Evolutionary conservation across 2,329 filamentous ascomycete species (phyloP), one percentile per base, ranked within the genome.

Genomic region (Chrysosphaeria jannelii): DNA sequence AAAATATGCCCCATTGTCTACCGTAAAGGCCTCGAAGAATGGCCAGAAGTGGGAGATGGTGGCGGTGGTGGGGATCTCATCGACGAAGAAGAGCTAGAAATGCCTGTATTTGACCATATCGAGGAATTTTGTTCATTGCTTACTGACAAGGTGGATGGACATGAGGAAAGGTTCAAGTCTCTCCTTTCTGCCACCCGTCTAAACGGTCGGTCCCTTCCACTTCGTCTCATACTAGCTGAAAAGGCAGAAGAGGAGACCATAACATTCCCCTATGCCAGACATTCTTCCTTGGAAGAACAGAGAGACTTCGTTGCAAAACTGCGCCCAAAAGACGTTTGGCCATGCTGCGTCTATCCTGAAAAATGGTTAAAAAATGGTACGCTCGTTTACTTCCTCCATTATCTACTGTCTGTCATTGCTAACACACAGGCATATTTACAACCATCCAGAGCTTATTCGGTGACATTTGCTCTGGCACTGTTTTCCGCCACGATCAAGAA

Each of bases 211-310:
- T n/a, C n/a, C n/a, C n/a, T n/a, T n/a, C n/a, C n/a, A n/a, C n/a
- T n/a, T n/a, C n/a, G n/a, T n/a, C n/a, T n/a, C n/a, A n/a, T n/a
- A n/a, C n/a, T n/a, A n/a, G 16, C 16, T 7, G n/a, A 7, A 18
- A 18, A 18, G 16, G 7, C 16, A 18, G 16, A n/a, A n/a, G 16
- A n/a, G 16, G 7, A 7, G 16, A 18, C 16, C 7, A 18, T 66
- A 3, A 45, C 39, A 0, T 91, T 90, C 32, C 74, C 79, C 0
- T 91, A 79, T 36, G 81, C 81, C 1, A 59, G 81, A 1, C 81
- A 93, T 40, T 88, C 81, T 0, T 89, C 75, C 0, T 81, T 85
- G 29, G 47, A 51, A 0, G 81, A 91, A 38, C 53, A 89, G 3
- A 69, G 74, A 30, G 44, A 62, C 25, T 45, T 91, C 1, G 50